phyloP scores from a whole-genome alignment of 2,329 filamentous ascomycete genomes.

The Diplodia corticola region DNA sequence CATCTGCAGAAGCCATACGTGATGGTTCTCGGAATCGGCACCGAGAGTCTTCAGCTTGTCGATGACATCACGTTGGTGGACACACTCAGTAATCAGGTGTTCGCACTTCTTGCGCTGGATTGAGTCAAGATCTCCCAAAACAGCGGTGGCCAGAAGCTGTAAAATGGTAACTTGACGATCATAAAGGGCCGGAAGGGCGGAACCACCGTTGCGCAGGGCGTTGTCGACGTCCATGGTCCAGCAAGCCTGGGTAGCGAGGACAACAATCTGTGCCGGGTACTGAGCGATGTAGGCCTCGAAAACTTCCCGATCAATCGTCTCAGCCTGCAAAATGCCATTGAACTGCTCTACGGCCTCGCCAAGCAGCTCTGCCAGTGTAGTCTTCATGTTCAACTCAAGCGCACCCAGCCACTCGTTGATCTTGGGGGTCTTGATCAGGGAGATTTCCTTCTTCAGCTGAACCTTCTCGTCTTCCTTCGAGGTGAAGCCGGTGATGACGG shows the following conservation, averaged over 20 bases:
- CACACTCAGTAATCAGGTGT: slow-evolving; percentile 97
- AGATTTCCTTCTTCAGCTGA: slow-evolving; percentile 84
- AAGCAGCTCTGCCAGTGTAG: slow-evolving; percentile 85
- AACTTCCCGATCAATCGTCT: slow-evolving; percentile 66
- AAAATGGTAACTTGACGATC: slow-evolving; percentile 84
- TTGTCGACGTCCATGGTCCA: slow-evolving; percentile 89
- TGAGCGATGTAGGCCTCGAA: slow-evolving; percentile 78
- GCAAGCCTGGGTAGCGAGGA: slow-evolving; percentile 87
- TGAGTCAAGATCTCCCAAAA: slow-evolving; percentile 83
- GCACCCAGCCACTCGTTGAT: slow-evolving; percentile 99
- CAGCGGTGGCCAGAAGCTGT: slow-evolving; percentile 80
- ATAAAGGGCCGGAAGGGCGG: slow-evolving; percentile 68
- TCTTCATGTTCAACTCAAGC: slow-evolving; percentile 90
- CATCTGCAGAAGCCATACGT: slow-evolving; percentile 95
- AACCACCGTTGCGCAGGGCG: slow-evolving; percentile 70
- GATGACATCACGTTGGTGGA: slow-evolving; percentile 93
- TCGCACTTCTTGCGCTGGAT: slow-evolving; percentile 96
- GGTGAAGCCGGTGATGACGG: slow-evolving; percentile 84
- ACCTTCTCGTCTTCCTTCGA: slow-evolving; percentile 95
- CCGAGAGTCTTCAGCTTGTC: slow-evolving; percentile 77
- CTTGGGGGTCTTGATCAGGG: slow-evolving; percentile 85
- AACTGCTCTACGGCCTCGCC: slow-evolving; percentile 84
- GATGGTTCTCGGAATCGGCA: slow-evolving; percentile 75
- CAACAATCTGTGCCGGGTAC: slow-evolving; percentile 92
- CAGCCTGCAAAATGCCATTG: slow-evolving; percentile 71